Base-by-base conservation (phyloP, 1,284 basidiomycete genomes). In the Peniophora sp. region DNA sequence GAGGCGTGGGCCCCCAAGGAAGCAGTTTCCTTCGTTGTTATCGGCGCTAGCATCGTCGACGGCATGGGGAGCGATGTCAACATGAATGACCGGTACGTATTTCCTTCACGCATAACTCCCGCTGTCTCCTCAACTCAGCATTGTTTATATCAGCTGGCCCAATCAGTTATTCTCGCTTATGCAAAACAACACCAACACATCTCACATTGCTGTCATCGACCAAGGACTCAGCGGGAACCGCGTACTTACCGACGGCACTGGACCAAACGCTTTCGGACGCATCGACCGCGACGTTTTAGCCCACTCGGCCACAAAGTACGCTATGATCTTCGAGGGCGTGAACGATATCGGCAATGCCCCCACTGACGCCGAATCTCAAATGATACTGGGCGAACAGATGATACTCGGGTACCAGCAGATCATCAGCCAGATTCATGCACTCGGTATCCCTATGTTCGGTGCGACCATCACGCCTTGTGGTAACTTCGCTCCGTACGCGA, bases 31-130 rank as follows among this genome's bases (percentile, higher is more conserved):
- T 64, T 75, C 36, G 69, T 65, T 19, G 69, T 77, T 50, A 65
- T 78, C 19, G 76, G 75, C 1, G 76, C 77, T 60, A 76, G 73
- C 57, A 73, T 77, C 51, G 77, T 73, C 1, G 74, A 77, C 53
- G 70, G 70, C 17, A 61, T 63, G 38, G 68, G 63, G 38, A 69
- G 66, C 54, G 62, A 58, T 17, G 63, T 63, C 19, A 65, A 77
- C 55, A 61, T 57, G 34, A 72, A 72, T 53, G 63, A 73, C 60
- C 62, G 71, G 67, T 70, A 52, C 47, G 55, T 53, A 12, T n/a
- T n/a, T n/a, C n/a, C n/a, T 17, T 27, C 52, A 27, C 14, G n/a
- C 23, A 2, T 14, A 24, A 20, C 17, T 24, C 20, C 9, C 25
- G 22, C 17, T 2, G 20, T 25, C 39, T 2, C 41, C 10, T 12